Evolutionary conservation across 2,329 filamentous ascomycete species (phyloP).

Genomic region (Didymella segeticola): DNA sequence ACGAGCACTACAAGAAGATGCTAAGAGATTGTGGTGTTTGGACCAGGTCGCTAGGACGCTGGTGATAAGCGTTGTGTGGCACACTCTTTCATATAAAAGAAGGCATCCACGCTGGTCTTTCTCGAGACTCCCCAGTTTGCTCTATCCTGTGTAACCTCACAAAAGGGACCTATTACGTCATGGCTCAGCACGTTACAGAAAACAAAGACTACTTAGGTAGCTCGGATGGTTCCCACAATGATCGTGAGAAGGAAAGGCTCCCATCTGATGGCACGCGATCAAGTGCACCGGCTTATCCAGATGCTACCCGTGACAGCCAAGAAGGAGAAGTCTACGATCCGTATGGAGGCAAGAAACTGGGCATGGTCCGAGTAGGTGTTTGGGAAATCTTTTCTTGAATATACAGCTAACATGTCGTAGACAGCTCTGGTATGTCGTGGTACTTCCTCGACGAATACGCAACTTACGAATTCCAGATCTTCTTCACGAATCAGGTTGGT

Average conservation of each 20-base stretch:
- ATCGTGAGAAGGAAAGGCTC: not conserved
- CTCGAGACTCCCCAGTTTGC: not conserved
- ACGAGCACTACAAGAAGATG: not conserved
- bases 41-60: not conserved
- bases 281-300: not conserved
- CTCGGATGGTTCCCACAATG: not conserved
- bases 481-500: conserved; percentile 27
- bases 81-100: not conserved
- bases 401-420: not conserved
- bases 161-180: not conserved
- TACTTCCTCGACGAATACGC: not conserved
- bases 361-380: conserved; percentile 12
- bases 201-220: not conserved
- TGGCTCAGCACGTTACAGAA: not conserved
- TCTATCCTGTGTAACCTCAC: not conserved
- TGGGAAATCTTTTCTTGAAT: too few relatives aligned
- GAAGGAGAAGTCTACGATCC: conserved; percentile 11
- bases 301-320: not conserved
- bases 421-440: not conserved
- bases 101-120: not conserved
- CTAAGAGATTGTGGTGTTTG: not conserved
- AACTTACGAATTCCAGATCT: conserved; percentile 6
- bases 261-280: not conserved
- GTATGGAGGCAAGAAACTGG: conserved; percentile 15
- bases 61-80: not conserved